Evolutionary conservation across 495 filamentous ascomycete genomes (phyloP), one percentile per base, ranked within the genome.

Genomic region (Rhypophila decipiens): DNA sequence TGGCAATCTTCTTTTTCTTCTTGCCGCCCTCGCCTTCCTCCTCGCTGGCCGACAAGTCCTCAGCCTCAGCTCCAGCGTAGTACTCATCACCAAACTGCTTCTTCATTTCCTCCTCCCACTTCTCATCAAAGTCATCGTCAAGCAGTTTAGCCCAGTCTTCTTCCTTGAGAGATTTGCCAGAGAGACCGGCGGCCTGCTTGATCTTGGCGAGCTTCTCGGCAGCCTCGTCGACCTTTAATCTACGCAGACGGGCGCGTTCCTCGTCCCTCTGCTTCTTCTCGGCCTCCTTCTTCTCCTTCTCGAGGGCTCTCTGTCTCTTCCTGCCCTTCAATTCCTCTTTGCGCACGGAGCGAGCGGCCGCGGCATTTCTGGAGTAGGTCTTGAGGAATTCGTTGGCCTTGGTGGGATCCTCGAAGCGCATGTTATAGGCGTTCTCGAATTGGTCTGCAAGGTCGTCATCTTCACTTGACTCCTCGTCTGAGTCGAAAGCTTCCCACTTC

Each of bases 391-490:
- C 87, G 53, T 96, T 95, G 50, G 85, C 77, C 52, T 82, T 85
- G 55, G 74, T 75, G 1, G 93, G 89, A 56, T 98, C 86, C 58
- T 98, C 93, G 57, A 98, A 98, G 20, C 93, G 86, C 65, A 96
- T 71, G 65, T 98, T 98, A 70, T 94, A 98, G n/a, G 89, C 90
- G 44, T 84, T 77, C 63, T 98, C 93, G 53, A 89, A 90, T 22
- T 79, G 78, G 21, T 98, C 93, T 27, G 91, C 90, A 21, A 82
- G 76, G 12, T 80, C 73, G 40, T 90, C 85, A n/a, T n/a, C n/a
- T 23, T 90, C 85, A 29, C 90, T 86, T 42, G 91, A 87, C 18
- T 86, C 87, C 44, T 96, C 93, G 53, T 98, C 93, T 0, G 88
- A 94, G 48, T 96, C 89, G 44, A 98, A 84, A 7, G 89, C 85